Evolutionary conservation across 2,329 filamentous ascomycete species (phyloP).

Genomic region (Diaporthe sp.): DNA sequence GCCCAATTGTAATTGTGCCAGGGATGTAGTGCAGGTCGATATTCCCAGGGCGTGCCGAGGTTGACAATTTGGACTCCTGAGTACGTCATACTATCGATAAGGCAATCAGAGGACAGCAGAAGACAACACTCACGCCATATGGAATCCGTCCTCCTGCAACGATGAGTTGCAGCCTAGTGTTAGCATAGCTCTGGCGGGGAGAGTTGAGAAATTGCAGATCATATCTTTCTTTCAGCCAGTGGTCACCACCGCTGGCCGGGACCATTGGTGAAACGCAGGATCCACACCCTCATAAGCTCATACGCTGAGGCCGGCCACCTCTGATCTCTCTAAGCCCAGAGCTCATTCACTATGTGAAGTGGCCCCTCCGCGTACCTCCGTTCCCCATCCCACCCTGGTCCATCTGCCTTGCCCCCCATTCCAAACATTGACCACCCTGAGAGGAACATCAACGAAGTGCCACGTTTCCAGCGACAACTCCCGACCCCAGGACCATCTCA

Average conservation of each 20-base stretch:
- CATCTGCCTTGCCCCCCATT: constrained; percentile 1
- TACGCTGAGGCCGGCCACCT: constrained; percentile 28
- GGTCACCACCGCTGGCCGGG: constrained; percentile 22
- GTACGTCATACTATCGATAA: constrained; percentile 32
- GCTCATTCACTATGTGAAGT: constrained; percentile 19
- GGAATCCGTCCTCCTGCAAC: neutral
- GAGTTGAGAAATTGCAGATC: neutral
- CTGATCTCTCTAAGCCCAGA: constrained; percentile 31
- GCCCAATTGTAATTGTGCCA: neutral
- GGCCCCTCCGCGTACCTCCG: constrained; percentile 13
- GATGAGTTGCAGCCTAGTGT: neutral
- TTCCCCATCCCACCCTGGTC: constrained; percentile 14
- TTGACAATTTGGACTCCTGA: constrained; percentile 19
- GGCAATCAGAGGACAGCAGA: constrained; percentile 9
- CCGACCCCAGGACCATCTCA: neutral
- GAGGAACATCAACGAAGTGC: constrained; percentile 27
- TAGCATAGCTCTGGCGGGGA: neutral
- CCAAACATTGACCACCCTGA: constrained; percentile 9
- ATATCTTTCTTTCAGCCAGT: neutral
- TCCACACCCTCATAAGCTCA: constrained; percentile 25
- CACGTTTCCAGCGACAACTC: constrained; percentile 26
- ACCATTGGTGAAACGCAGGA: constrained; percentile 23
- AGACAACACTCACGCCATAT: neutral
- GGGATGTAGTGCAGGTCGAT: neutral
- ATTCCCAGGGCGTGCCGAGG: neutral